A percentile compares a stretch with the other conserved stretches of the same genome.
These are phyloP conservation scores for Barnettozyma populi DNA, from an alignment of 805 yeast species.

Conservation along the genomic window DNA sequence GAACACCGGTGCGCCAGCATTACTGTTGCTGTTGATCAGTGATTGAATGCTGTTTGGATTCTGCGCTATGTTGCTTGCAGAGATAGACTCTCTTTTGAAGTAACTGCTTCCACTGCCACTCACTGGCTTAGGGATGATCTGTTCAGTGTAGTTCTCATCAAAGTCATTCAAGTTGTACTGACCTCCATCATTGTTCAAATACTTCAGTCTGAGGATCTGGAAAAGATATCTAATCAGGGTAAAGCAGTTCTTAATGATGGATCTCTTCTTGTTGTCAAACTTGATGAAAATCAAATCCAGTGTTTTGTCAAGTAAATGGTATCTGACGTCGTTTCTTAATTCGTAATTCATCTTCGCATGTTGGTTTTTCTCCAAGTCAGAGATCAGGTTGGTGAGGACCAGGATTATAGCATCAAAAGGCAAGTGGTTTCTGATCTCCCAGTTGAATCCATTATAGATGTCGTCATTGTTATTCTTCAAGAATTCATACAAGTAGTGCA, in stretches of 20 bases:
- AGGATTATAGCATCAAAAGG: constrained; percentile 55
- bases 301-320: constrained; percentile 27
- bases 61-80: constrained; percentile 4
- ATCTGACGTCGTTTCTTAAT: constrained; percentile 31
- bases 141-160: constrained; percentile 22
- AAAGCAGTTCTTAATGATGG: constrained; percentile 29
- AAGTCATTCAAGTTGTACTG: constrained; percentile 17
- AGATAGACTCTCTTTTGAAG: constrained; percentile 10
- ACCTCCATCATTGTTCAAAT: constrained; percentile 20
- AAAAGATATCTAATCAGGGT: constrained; percentile 29
- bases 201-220: constrained; percentile 27
- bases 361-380: constrained; percentile 38
- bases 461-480: constrained; percentile 41
- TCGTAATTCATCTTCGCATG: constrained; percentile 23
- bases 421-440: constrained; percentile 57
- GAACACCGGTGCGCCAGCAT: constrained; percentile 5
- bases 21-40: constrained; percentile 1
- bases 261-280: constrained; percentile 29
- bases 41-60: constrained; percentile 6
- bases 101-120: constrained; percentile 13
- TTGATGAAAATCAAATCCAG: constrained; percentile 29
- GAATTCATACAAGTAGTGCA: constrained; percentile 53
- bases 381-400: constrained; percentile 45
- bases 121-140: constrained; percentile 24
- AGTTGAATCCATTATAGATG: constrained; percentile 48